These are phyloP conservation scores for Cenchrus purpureus DNA, from an alignment of 176 grass and related monocot species.

Conservation along the genomic window DNA sequence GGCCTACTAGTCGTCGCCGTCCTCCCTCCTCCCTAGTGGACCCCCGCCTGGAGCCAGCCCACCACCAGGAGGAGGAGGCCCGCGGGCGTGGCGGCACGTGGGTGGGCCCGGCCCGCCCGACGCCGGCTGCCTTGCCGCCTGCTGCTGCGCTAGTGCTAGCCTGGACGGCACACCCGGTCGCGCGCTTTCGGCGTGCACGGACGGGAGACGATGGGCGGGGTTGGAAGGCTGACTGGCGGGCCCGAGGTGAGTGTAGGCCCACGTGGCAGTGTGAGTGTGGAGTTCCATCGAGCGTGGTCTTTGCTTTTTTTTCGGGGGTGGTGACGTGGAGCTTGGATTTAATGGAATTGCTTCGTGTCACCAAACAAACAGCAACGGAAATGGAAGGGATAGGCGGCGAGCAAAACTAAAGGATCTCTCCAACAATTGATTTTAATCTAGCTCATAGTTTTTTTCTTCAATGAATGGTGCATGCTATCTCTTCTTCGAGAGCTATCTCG, in stretches of 20 bases:
- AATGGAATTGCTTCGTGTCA: too few species aligned
- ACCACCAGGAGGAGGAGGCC: neutral
- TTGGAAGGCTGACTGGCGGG: neutral
- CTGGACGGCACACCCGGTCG: neutral
- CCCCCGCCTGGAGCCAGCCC: too few species aligned
- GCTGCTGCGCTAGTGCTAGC: neutral
- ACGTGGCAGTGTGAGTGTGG: accelerated
- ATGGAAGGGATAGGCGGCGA: too few species aligned
- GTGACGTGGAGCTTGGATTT: neutral
- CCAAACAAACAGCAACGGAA: too few species aligned
- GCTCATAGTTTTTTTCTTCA: too few species aligned
- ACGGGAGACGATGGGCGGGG: neutral
- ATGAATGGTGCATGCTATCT: too few species aligned
- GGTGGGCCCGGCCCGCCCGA: slow-evolving; percentile 9
- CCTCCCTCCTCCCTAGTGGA: neutral
- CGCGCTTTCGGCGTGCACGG: slow-evolving; percentile 5
- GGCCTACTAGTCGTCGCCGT: neutral
- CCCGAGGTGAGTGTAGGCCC: accelerated
- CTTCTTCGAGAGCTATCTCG: too few species aligned
- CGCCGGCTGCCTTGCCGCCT: neutral
- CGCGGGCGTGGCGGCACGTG: slow-evolving; percentile 3
- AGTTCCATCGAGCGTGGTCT: accelerated
- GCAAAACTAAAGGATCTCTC: too few species aligned
- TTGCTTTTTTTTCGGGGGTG: neutral
- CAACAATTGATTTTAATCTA: too few species aligned